Conservation (phyloP, 2,329 filamentous ascomycete genomes). For the Fonsecaea monophora region DNA sequence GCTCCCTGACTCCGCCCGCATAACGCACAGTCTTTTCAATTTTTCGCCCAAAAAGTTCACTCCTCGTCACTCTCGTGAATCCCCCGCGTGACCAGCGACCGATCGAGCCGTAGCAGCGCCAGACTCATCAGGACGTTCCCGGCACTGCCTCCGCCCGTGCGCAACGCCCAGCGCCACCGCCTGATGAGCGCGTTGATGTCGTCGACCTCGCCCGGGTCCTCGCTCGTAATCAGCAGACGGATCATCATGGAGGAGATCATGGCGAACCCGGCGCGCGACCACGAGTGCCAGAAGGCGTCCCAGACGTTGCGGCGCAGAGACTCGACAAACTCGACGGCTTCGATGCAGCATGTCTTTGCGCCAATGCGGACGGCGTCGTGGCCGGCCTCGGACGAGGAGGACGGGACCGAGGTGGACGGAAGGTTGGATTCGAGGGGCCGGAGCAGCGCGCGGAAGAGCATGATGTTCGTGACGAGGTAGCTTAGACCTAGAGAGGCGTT, state of each 20-base stretch:
- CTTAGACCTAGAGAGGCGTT: slow-evolving; percentile 20
- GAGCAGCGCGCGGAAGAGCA: slow-evolving; percentile 25
- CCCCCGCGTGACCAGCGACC: slow-evolving; percentile 13
- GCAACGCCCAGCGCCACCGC: slow-evolving; percentile 23
- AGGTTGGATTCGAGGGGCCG: slow-evolving; percentile 21
- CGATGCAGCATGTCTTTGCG: slow-evolving; percentile 14
- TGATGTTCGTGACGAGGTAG: slow-evolving; percentile 21
- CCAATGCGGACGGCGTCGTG: slow-evolving; percentile 18
- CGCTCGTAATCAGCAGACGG: slow-evolving; percentile 16
- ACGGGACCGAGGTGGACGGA: not conserved
- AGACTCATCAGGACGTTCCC: slow-evolving; percentile 24
- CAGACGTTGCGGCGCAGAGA: slow-evolving; percentile 11
- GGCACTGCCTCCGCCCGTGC: slow-evolving; percentile 19
- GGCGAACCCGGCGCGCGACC: slow-evolving; percentile 22
- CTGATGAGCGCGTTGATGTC: slow-evolving; percentile 19
- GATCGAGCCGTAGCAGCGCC: slow-evolving; percentile 18
- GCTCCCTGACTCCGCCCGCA: too few relatives aligned
- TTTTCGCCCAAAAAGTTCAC: not conserved
- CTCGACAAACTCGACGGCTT: slow-evolving; percentile 26
- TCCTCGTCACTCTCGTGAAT: slow-evolving; percentile 23
- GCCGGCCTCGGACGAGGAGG: slow-evolving; percentile 3
- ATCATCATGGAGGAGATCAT: slow-evolving; percentile 23
- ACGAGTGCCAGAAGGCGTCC: slow-evolving; percentile 30
- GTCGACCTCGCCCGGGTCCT: slow-evolving; percentile 12
- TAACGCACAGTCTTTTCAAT: too few relatives aligned